Evolutionary conservation across 2,329 filamentous ascomycete genomes (phyloP), one percentile per base, ranked within the genome.

Genomic region (Lecanicillium sp.): DNA sequence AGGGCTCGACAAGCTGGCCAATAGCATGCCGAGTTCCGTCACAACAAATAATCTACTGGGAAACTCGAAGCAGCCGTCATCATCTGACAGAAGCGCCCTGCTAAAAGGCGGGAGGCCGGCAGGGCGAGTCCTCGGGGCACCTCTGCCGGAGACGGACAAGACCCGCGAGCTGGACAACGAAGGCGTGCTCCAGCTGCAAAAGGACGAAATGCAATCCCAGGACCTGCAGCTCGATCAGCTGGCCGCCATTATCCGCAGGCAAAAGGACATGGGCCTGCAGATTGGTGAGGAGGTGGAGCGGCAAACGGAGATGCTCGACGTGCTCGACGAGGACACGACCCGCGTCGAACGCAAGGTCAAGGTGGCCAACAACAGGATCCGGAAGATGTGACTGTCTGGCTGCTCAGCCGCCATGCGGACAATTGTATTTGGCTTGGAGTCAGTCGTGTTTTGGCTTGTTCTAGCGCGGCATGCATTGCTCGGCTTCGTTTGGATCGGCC

Each of bases 161-260:
- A 90, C 86, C 31, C 65, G 85, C 11, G 84, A 90, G 57, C 61
- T 87, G 39, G 85, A 87, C 54, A 92, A 92, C 49, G 60, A 71
- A 4, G 85, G 84, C 0, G 79, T 92, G 14, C 51, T 89, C 44
- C 75, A 84, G 56, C 60, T 92, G 44, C 86, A 92, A 59, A 70
- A 77, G 49, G 72, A 84, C 52, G 76, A 86, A 57, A 86, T 90
- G 69, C 55, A 70, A 38, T 78, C 84, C 47, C 86, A 94, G 53
- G 86, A 92, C 48, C 58, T 80, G 49, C 81, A 85, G 49, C 73
- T 92, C 3, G 72, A 83, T 14, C 69, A 77, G 49, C 62, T 92
- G 40, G 71, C 75, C 2, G 77, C 76, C 46, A 80, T 87, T 34
- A 80, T 90, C 33, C 66, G 79, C 34, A 66, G 82, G 42, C 82